Conservation (phyloP, 78 protist species). For the Dictyostelium capitatum region DNA sequence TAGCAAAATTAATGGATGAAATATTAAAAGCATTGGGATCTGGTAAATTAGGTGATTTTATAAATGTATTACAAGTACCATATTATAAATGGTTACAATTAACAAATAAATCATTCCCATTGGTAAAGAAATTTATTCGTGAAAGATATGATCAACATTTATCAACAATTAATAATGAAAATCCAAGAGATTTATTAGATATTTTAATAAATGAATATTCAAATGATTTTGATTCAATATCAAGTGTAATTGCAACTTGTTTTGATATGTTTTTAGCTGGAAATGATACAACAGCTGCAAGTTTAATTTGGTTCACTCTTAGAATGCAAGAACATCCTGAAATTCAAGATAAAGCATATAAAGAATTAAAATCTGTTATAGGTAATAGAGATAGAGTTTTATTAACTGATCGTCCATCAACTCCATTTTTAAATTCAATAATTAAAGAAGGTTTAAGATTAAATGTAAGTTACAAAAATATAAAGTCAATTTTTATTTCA, state of each 20-base stretch:
- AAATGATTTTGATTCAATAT: neutral
- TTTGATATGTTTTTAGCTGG: slow-evolving; percentile 27
- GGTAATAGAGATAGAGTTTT: neutral
- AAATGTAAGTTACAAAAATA: neutral
- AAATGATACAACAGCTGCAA: slow-evolving; percentile 15
- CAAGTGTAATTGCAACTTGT: neutral
- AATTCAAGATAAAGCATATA: slow-evolving; percentile 32
- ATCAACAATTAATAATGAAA: neutral
- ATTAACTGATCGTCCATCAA: neutral
- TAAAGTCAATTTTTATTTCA: no score
- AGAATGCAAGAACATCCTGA: slow-evolving; percentile 33
- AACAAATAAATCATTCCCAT: neutral
- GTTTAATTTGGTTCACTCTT: neutral
- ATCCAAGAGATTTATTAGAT: slow-evolving; percentile 37
- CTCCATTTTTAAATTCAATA: slow-evolving; percentile 26
- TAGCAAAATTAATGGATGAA: no score
- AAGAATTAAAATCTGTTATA: slow-evolving; percentile 3
- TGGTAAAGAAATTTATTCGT: neutral
- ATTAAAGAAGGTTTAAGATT: slow-evolving; percentile 50
- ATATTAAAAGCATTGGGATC: no score
- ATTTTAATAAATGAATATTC: neutral
- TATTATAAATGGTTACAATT: neutral
- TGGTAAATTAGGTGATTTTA: no score
- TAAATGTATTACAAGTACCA: no score
- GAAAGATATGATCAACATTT: slow-evolving; percentile 10